phyloP scores from a whole-genome alignment of 495 filamentous ascomycete genomes.

The Talaromyces stipitatus region DNA sequence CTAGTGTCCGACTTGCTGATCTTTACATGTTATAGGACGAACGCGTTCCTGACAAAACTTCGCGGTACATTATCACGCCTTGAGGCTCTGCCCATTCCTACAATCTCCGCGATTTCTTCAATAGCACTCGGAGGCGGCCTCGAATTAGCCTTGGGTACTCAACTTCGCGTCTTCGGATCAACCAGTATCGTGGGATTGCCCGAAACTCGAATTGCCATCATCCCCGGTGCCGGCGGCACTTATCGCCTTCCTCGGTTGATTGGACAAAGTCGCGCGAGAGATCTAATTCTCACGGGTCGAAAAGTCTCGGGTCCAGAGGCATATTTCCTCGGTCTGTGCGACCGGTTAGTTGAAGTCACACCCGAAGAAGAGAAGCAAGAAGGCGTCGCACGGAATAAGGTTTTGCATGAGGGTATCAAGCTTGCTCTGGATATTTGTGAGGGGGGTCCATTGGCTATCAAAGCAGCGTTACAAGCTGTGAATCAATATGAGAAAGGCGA shows the following conservation, averaged over 20 bases:
- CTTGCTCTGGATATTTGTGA: slow-evolving; percentile 76
- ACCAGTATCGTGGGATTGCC: slow-evolving; percentile 72
- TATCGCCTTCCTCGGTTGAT: slow-evolving; percentile 74
- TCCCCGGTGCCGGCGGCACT: slow-evolving; percentile 90
- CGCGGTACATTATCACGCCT: slow-evolving; percentile 63
- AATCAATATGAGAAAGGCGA: slow-evolving; percentile 50
- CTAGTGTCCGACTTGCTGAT: not conserved
- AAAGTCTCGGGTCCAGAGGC: slow-evolving; percentile 72
- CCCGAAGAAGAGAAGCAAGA: slow-evolving; percentile 46
- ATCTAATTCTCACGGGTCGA: slow-evolving; percentile 80
- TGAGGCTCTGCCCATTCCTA: slow-evolving; percentile 70
- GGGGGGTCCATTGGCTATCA: slow-evolving; percentile 75
- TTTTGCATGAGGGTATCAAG: slow-evolving; percentile 64
- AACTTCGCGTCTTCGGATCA: slow-evolving; percentile 75
- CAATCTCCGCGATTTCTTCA: slow-evolving; percentile 74
- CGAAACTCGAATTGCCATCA: slow-evolving; percentile 85
- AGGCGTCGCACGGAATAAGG: slow-evolving; percentile 52
- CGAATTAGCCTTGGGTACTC: slow-evolving; percentile 79
- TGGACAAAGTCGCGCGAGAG: slow-evolving; percentile 65
- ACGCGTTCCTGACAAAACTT: slow-evolving; percentile 66
- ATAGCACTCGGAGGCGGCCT: slow-evolving; percentile 86
- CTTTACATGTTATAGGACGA: slow-evolving; percentile 43
- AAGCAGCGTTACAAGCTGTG: slow-evolving; percentile 66
- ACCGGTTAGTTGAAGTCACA: slow-evolving; percentile 68
- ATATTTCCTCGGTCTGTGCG: slow-evolving; percentile 74